Percentiles rank a stretch among this genome's conserved stretches.
Conservation (phyloP, 768 basidiomycete species). For the Suillus hirtellus region DNA sequence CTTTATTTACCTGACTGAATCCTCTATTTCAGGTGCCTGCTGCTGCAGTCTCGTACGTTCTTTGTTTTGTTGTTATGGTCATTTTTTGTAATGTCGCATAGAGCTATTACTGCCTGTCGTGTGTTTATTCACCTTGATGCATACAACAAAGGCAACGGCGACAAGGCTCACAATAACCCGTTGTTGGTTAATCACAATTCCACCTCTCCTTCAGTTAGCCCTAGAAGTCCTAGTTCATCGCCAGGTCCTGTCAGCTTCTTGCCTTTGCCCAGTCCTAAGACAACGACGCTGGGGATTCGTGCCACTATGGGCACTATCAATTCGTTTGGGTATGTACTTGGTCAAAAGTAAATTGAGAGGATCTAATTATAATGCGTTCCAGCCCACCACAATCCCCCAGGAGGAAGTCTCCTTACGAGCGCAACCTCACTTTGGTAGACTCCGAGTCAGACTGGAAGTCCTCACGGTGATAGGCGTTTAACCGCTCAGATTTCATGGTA, state of each 20-base stretch:
- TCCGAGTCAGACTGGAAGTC: neutral
- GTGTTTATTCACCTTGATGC: constrained; percentile 67
- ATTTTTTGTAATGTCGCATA: constrained; percentile 14
- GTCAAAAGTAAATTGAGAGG: neutral
- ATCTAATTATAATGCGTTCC: neutral
- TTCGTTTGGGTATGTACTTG: constrained; percentile 42
- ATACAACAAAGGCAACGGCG: constrained; percentile 36
- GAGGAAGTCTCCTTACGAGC: neutral
- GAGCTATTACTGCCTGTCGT: constrained; percentile 62
- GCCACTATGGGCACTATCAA: constrained; percentile 63
- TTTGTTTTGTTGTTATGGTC: constrained; percentile 7
- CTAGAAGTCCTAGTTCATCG: neutral
- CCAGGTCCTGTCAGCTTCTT: constrained; percentile 11
- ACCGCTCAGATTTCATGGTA: neutral
- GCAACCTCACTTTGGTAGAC: neutral
- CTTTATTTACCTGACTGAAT: constrained; percentile 2
- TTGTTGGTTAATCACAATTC: neutral
- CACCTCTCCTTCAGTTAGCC: neutral
- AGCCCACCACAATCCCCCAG: neutral
- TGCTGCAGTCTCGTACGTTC: constrained; percentile 60
- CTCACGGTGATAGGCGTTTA: neutral
- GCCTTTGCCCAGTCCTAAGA: constrained; percentile 14
- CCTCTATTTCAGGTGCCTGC: constrained; percentile 53
- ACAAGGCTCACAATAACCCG: constrained; percentile 6
- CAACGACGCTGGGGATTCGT: constrained; percentile 36